A percentile compares a stretch with the other conserved stretches of the same genome.
Conservation (phyloP, 116 monocot genomes). For the Trichopus zeylanicus region DNA sequence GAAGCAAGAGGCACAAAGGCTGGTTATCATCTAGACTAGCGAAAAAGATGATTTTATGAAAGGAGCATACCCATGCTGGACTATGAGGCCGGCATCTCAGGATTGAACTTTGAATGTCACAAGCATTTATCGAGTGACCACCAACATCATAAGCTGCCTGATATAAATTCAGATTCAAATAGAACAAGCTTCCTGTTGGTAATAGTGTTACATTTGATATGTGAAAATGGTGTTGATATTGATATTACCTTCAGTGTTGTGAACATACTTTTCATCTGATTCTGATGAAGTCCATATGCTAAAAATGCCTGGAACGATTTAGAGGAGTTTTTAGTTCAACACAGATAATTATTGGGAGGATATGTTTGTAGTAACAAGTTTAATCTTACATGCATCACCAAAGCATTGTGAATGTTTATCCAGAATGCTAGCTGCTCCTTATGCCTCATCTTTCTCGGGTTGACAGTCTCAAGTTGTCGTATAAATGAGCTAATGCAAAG, state of each 20-base stretch:
- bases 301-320: constrained; percentile 50
- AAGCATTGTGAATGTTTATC: constrained; percentile 81
- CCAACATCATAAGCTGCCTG: constrained; percentile 88
- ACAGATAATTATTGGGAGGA: background rate
- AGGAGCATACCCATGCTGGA: constrained; percentile 37
- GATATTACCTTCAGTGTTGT: constrained; percentile 40
- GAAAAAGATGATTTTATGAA: background rate
- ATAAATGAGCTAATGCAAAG: constrained; percentile 28
- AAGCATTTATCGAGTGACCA: constrained; percentile 62
- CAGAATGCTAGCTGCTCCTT: constrained; percentile 63
- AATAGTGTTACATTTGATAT: too few relatives aligned
- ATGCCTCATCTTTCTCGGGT: constrained; percentile 42
- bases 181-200: background rate
- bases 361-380: background rate
- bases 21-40: too few relatives aligned
- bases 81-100: constrained; percentile 58
- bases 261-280: constrained; percentile 37
- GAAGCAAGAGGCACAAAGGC: too few relatives aligned
- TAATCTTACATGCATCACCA: constrained; percentile 72
- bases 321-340: background rate
- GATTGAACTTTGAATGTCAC: constrained; percentile 63
- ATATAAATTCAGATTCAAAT: background rate
- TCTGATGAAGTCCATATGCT: constrained; percentile 54
- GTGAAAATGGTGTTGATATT: too few relatives aligned
- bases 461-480: constrained; percentile 31